Base-by-base conservation (phyloP, 768 basidiomycete genomes). In the Russula sp. region DNA sequence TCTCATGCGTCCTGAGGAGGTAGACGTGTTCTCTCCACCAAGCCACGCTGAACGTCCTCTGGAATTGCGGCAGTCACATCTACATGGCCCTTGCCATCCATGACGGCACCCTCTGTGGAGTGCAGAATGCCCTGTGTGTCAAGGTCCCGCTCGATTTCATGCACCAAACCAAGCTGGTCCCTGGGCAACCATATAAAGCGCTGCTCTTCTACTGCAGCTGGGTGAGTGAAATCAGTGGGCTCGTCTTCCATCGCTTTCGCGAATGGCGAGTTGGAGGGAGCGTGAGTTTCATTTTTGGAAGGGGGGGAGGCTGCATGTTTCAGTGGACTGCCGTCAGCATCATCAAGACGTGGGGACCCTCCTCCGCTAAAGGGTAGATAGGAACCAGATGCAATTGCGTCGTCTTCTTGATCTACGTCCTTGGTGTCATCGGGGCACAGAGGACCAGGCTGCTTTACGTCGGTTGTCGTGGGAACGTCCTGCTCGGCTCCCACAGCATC, bases 141-240 rank as follows among this genome's bases (percentile, higher is more conserved):
- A 71, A 86, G 86, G 65, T 74, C 82, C 64, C 75, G 71, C 66
- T 81, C 84, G 76, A 91, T 90, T 61, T 79, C 83, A 64, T 82
- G 82, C 42, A 79, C 83, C 58, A 93, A 70, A 9, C 86, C 85
- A n/a, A 84, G 75, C 27, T 74, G 68, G 71, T 98, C 96, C 44
- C 76, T 74, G 22, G 96, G 91, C 58, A 98, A 73, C 96, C 96
- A 98, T 37, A 98, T 77, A 5, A 84, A 78, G 65, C 86, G 80
- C 75, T 94, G 91, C 52, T 89, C 84, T 55, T 84, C 65, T 77
- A 83, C 59, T 83, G 78, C 73, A 7, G 93, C 93, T 16, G 96
- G 96, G 69, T 96, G 96, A 51, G 89, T 85, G 76, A 96, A 98
- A 13, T 88, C 87, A 71, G 64, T 72, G 59, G 52, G 73, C 2